Percentiles rank a stretch among this genome's conserved stretches.
Evolutionary conservation across 2,329 filamentous ascomycete species (phyloP).

Genomic region (Calonectria hongkongensis): DNA sequence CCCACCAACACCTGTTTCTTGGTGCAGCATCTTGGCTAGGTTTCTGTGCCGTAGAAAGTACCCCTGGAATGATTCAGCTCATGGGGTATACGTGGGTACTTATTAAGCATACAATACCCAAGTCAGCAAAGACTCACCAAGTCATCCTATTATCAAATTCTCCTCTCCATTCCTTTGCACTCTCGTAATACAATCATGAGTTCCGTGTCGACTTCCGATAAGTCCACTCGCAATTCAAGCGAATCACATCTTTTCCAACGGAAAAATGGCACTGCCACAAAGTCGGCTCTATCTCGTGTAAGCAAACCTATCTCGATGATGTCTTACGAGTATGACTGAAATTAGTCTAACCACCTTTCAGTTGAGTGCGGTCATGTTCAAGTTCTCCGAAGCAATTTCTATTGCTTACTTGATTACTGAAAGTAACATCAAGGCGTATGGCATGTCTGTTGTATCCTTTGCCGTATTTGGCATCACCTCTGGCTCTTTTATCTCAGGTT

Average conservation of each 20-base stretch:
- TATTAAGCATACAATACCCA: background rate
- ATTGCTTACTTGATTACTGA: conserved; percentile 7
- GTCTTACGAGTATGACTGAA: background rate
- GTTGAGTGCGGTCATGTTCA: background rate
- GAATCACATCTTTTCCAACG: background rate
- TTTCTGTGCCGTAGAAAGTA: no score
- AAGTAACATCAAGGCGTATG: conserved; percentile 18
- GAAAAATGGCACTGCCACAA: background rate
- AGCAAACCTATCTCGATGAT: background rate
- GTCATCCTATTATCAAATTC: background rate
- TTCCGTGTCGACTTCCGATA: background rate
- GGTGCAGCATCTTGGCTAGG: no score
- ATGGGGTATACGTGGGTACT: background rate
- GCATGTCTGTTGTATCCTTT: background rate
- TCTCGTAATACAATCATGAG: background rate
- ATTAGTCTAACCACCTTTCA: background rate
- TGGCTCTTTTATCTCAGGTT: background rate
- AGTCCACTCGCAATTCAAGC: background rate
- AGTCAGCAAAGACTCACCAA: background rate
- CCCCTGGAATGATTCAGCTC: no score
- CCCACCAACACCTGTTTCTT: no score
- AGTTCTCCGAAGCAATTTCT: background rate
- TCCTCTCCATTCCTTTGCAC: background rate
- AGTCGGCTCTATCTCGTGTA: background rate
- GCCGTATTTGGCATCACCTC: conserved; percentile 5